Conservation (phyloP, 768 basidiomycete genomes). For the Boletus bicolor region DNA sequence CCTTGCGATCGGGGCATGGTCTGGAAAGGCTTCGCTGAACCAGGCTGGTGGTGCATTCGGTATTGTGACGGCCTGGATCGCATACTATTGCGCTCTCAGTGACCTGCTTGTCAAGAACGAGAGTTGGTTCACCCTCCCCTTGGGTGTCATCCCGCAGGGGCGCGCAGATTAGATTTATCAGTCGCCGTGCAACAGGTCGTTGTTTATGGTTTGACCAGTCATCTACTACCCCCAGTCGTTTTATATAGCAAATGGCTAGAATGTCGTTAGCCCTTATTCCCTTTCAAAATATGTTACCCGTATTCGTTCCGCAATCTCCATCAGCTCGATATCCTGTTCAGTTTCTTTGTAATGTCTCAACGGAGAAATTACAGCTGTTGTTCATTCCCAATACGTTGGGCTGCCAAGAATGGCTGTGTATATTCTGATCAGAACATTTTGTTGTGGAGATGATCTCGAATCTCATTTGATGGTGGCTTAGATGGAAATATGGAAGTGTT, state of each 20-base stretch:
- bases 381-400: background rate
- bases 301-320: background rate
- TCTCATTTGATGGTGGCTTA: background rate
- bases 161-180: background rate
- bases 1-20: conserved; percentile 41
- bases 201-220: conserved; percentile 1
- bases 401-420: background rate
- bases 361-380: background rate
- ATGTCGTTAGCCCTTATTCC: background rate
- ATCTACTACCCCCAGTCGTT: conserved; percentile 11
- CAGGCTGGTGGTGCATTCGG: conserved; percentile 47
- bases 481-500: background rate
- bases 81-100: conserved; percentile 44
- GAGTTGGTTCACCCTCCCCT: conserved; percentile 40
- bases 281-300: background rate
- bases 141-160: conserved; percentile 29
- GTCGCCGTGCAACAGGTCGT: background rate
- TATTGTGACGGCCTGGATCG: conserved; percentile 44
- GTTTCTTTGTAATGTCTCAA: background rate
- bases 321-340: conserved; percentile 3
- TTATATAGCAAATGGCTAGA: background rate
- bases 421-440: background rate
- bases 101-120: conserved; percentile 39
- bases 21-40: conserved; percentile 12
- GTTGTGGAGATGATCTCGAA: too few species aligned